Base-by-base conservation (phyloP, 2,329 filamentous ascomycete species). In the Pseudopithomyces chartarum region DNA sequence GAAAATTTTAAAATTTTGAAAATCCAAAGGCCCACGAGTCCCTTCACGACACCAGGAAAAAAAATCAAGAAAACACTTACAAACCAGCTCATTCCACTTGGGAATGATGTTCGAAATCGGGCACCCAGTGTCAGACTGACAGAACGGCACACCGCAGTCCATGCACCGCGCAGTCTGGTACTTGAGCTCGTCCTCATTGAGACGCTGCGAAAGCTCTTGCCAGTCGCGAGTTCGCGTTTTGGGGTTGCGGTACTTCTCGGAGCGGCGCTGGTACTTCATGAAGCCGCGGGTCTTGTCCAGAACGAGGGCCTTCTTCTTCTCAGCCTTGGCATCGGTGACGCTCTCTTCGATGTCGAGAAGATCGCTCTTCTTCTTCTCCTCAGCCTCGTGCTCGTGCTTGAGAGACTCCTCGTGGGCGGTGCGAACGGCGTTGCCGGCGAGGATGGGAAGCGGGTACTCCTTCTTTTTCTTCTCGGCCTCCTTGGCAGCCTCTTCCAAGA, bases 101-200 rank as follows among this genome's bases (percentile, higher is more conserved):
- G 94, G 94, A 69, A 98, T 98, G 73, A 98, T 96, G 80, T 98
- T 98, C 66, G 89, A 92, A 76, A 97, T 97, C 1, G 94, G 94
- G 75, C 94, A 98, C 47, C 94, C 94, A 62, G 91, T 92, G 67
- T 98, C 94, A 19, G 92, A 97, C 78, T 98, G 94, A 70, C 94
- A 98, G 85, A 98, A 98, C 1, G 94, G 94, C 59, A 98, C 93
- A 86, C 94, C 94, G 60, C 94, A 98, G 80, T 98, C 94, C 94
- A 98, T 98, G 82, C 94, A 98, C 63, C 94, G 91, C 59, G 94
- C 94, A 45, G 92, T 90, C 79, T 98, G 94, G 73, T 96, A 97
- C 81, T 97, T 97, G 63, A 97, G 87, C 80, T 97, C 92, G 66
- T 97, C 94, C 77, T 97, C 92, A 63, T 91, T 92, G 47, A 98